Percentiles rank a stretch among this genome's conserved stretches.
Evolutionary conservation across 805 yeast genomes (phyloP).

Genomic region (Komagataella ulmi): DNA sequence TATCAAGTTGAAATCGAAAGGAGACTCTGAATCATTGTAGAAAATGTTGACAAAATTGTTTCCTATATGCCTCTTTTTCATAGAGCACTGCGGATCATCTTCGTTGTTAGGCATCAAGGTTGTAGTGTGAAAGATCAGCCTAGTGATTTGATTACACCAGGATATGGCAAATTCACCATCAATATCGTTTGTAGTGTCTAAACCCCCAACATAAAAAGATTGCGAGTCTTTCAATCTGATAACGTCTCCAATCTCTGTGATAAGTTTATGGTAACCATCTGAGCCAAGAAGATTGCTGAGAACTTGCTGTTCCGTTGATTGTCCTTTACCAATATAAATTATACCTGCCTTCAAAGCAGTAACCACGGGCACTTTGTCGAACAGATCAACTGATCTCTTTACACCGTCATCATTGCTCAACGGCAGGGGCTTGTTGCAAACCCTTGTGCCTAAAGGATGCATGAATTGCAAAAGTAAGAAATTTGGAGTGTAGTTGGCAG

Average conservation of each 20-base stretch:
- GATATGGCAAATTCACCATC: constrained; percentile 70
- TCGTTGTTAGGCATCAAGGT: constrained; percentile 61
- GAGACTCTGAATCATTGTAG: constrained; percentile 61
- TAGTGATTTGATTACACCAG: constrained; percentile 62
- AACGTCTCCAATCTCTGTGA: constrained; percentile 44
- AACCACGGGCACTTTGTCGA: constrained; percentile 69
- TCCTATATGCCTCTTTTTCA: constrained; percentile 79
- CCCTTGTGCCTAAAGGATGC: constrained; percentile 4
- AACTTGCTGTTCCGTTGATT: constrained; percentile 48
- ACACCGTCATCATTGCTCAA: constrained; percentile 19
- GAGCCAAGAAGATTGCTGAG: constrained; percentile 57
- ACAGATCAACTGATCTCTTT: constrained; percentile 39
- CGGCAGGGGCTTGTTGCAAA: constrained; percentile 7
- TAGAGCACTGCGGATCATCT: constrained; percentile 27
- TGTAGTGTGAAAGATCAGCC: constrained; percentile 65
- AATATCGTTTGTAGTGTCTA: constrained; percentile 51
- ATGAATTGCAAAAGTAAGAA: constrained; percentile 9
- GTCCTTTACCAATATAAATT: constrained; percentile 60
- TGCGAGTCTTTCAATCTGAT: constrained; percentile 42
- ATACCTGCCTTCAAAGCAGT: constrained; percentile 72
- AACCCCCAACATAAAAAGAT: constrained; percentile 58
- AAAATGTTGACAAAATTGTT: constrained; percentile 72
- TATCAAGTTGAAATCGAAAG: constrained; percentile 58
- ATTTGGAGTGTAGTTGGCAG: constrained; percentile 9
- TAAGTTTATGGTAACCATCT: constrained; percentile 40